These are phyloP conservation scores for Giardia duodenalis DNA, from an alignment of 208 protist species.

Conservation along the genomic window DNA sequence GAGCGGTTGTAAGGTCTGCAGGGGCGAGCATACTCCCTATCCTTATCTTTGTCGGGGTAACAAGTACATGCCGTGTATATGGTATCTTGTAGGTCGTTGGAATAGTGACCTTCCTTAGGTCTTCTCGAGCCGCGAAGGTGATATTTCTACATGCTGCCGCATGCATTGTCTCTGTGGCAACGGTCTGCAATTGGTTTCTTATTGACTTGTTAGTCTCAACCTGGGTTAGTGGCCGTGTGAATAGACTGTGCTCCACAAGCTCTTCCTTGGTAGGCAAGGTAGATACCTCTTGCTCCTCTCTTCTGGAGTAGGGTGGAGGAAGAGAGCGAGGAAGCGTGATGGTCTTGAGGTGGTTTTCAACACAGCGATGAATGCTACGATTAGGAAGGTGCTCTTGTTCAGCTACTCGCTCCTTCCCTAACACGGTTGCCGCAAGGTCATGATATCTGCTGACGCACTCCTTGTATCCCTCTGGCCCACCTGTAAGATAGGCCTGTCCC, in stretches of 20 bases:
- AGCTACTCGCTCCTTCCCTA: not conserved
- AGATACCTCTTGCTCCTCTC: not conserved
- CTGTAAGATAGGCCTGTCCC: not conserved
- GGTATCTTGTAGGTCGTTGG: not conserved
- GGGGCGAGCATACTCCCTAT: not conserved
- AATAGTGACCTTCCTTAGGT: not conserved
- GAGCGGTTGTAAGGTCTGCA: not conserved
- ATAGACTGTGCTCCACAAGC: not conserved
- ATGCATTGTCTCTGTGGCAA: not conserved
- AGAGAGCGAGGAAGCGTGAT: not conserved
- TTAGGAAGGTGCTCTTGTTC: constrained; percentile 1
- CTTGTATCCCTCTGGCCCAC: not conserved
- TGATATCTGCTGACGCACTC: not conserved
- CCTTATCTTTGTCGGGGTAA: not conserved
- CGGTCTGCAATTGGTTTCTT: not conserved
- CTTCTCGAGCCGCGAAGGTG: not conserved
- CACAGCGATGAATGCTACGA: not conserved
- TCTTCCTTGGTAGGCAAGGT: not conserved
- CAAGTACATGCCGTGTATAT: not conserved
- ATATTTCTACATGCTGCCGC: not conserved
- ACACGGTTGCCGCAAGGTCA: not conserved
- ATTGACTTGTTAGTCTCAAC: not conserved
- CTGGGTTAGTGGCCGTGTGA: not conserved
- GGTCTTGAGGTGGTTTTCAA: not conserved
- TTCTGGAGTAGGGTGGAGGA: no score